Conservation (phyloP, 2,329 filamentous ascomycete genomes). For the Aureobasidium namibiae region DNA sequence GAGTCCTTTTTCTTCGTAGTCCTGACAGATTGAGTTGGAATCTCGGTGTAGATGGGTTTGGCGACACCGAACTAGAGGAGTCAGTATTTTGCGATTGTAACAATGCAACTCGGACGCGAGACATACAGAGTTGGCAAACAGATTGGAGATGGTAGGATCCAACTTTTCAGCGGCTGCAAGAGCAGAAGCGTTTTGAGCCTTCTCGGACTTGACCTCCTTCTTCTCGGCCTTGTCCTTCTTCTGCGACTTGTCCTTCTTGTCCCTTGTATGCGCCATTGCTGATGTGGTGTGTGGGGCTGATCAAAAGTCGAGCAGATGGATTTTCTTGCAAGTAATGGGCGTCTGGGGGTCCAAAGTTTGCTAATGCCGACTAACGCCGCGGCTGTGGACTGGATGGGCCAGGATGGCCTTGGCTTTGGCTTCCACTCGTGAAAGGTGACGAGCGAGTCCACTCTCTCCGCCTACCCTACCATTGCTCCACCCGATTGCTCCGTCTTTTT, state of each 20-base stretch:
- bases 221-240: conserved; percentile 8
- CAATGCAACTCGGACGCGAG: neutral
- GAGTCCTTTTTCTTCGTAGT: neutral
- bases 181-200: neutral
- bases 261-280: conserved; percentile 2
- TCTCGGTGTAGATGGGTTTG: neutral
- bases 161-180: conserved; percentile 17
- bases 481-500: neutral
- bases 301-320: neutral
- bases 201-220: neutral
- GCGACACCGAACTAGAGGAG: neutral
- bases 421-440: neutral
- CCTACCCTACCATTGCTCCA: neutral
- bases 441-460: neutral
- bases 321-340: neutral
- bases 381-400: neutral
- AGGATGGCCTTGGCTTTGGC: neutral
- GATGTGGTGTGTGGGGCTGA: neutral
- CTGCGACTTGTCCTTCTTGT: conserved; percentile 7
- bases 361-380: neutral
- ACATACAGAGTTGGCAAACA: conserved; percentile 35
- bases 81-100: neutral
- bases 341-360: neutral
- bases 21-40: conserved; percentile 12
- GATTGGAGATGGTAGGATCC: conserved; percentile 37